Percentiles rank a stretch among this genome's conserved stretches.
These are phyloP conservation scores for Mortierella sp. DNA, from an alignment of 371 early-diverging fungal genomes.

Conservation along the genomic window DNA sequence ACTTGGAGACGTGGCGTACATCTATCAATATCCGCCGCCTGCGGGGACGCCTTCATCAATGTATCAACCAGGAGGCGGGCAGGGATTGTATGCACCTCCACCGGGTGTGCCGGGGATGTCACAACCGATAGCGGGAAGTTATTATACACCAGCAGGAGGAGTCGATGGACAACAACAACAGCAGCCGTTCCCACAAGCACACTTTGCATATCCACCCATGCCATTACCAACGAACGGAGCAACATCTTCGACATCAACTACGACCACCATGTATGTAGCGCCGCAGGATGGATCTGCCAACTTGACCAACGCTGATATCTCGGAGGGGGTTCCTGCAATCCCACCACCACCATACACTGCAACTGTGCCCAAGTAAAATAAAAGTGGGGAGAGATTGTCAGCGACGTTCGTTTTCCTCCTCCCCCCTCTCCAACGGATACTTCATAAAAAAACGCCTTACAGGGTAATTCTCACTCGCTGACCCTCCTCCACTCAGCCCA, in stretches of 20 bases:
- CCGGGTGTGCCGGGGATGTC: not conserved
- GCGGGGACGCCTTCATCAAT: not conserved
- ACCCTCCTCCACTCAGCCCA: too few species aligned
- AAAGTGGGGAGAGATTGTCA: not conserved
- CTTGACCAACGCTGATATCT: not conserved
- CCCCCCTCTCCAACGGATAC: too few species aligned
- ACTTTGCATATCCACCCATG: constrained; percentile 26
- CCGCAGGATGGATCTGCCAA: constrained; percentile 24
- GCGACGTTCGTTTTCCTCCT: too few species aligned
- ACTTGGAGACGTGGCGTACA: constrained; percentile 5
- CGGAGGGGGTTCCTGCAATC: not conserved
- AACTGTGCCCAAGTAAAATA: constrained; percentile 13
- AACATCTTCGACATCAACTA: not conserved
- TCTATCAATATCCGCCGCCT: constrained; percentile 24
- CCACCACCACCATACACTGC: constrained; percentile 40
- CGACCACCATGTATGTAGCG: not conserved
- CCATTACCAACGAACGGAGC: not conserved
- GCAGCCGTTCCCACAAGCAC: not conserved
- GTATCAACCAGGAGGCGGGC: not conserved
- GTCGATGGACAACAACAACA: not conserved
- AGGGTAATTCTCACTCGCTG: too few species aligned
- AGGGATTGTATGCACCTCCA: not conserved
- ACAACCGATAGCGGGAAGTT: not conserved
- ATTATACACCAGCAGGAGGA: not conserved
- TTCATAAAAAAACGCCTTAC: too few species aligned